Evolutionary conservation across 495 filamentous ascomycete species (phyloP), one percentile per base, ranked within the genome.

Genomic region (Articulospora tetracladia): DNA sequence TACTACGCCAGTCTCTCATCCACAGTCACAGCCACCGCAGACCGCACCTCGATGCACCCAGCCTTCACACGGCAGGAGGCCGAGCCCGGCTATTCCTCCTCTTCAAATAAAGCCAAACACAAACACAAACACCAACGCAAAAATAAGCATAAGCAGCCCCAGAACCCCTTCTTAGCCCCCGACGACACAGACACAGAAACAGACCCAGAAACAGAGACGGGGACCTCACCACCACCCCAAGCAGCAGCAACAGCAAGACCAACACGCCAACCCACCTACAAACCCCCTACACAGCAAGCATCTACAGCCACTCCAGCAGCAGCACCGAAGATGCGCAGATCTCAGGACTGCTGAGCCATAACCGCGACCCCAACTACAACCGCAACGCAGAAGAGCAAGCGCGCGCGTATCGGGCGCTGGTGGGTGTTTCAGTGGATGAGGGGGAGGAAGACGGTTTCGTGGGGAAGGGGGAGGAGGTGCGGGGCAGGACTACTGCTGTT

Each of bases 251-350:
- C n/a, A n/a, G n/a, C n/a, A n/a, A n/a, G n/a, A n/a, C n/a, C n/a
- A n/a, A n/a, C n/a, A n/a, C n/a, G n/a, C n/a, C n/a, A n/a, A n/a
- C n/a, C n/a, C n/a, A n/a, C n/a, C n/a, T n/a, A n/a, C 8, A 44
- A 17, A 3, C 39, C 3, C 4, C 23, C 1, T 62, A 62, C 46
- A 34, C 53, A 11, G 53, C 25, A 15, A 62, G 59, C 46, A 47
- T 62, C 4, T 62, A 62, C 25, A 62, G 59, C 39, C 39, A n/a
- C n/a, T n/a, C n/a, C n/a, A n/a, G 39, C 39, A 17, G n/a, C 15
- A 17, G 39, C 39, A n/a, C 4, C 11, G 39, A 44, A 8, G 39
- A 8, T 44, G 39, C 47, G 25, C 4, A 7, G 3, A 8, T 27
- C 17, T 25, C 47, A 4, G 20, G 39, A n/a, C 34, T 39, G 2